These are phyloP conservation scores for Fusarium xylarioides DNA, from an alignment of 2,329 filamentous ascomycete species.

Conservation along the genomic window DNA sequence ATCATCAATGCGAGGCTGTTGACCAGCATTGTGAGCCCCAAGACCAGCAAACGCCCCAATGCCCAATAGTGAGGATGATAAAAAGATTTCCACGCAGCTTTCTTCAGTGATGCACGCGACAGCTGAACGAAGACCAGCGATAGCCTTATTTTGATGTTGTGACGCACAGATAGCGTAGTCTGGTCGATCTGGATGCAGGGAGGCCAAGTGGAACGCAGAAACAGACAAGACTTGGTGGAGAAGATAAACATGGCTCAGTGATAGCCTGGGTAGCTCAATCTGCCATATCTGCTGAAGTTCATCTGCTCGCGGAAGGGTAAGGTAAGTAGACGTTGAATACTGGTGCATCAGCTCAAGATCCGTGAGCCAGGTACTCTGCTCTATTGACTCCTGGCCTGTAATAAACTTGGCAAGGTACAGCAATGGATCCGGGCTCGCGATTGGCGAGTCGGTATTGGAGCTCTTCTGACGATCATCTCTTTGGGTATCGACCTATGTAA, in stretches of 20 bases:
- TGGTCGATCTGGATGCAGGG: conserved; percentile 38
- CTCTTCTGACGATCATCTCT: neutral
- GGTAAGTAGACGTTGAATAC: conserved; percentile 44
- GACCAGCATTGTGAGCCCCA: conserved; percentile 23
- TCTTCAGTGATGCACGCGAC: conserved; percentile 41
- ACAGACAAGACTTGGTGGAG: conserved; percentile 47
- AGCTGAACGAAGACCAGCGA: conserved; percentile 42
- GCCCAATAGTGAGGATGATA: conserved; percentile 45
- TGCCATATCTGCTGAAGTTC: conserved; percentile 46
- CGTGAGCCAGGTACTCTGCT: conserved; percentile 42
- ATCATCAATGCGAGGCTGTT: conserved; percentile 42
- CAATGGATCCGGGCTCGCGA: conserved; percentile 24
- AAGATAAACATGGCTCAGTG: conserved; percentile 41
- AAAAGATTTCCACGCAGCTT: conserved; percentile 48
- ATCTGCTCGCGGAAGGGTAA: conserved; percentile 44
- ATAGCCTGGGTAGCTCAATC: conserved; percentile 40
- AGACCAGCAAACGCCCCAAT: conserved; percentile 46
- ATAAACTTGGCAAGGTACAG: conserved; percentile 39
- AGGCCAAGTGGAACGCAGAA: conserved; percentile 44
- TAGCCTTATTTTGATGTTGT: conserved; percentile 47
- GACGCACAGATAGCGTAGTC: conserved; percentile 41
- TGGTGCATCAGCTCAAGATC: conserved; percentile 52
- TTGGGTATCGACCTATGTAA: neutral
- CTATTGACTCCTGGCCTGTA: conserved; percentile 20
- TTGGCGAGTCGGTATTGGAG: neutral